Evolutionary conservation across 495 filamentous ascomycete species (phyloP).

Genomic region (Bathelium albidoporum): DNA sequence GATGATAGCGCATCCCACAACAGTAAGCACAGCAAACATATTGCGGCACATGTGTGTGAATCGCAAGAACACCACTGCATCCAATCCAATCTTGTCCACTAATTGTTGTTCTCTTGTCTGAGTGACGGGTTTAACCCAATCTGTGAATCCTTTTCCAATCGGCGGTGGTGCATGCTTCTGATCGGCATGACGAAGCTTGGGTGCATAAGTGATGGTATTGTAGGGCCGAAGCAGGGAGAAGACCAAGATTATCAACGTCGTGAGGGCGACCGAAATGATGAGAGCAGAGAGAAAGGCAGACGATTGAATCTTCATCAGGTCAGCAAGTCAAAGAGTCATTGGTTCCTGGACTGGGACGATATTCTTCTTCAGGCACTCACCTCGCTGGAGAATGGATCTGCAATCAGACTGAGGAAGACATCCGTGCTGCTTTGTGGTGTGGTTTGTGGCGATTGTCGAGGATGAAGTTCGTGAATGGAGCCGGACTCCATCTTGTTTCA

Average conservation of each 20-base stretch:
- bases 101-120: constrained; percentile 64
- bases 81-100: constrained; percentile 71
- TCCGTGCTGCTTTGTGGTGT: constrained; percentile 16
- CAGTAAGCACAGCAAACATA: constrained; percentile 62
- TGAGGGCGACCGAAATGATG: constrained; percentile 40
- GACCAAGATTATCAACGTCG: constrained; percentile 56
- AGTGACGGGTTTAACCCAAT: constrained; percentile 73
- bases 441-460: constrained; percentile 4
- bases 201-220: constrained; percentile 85
- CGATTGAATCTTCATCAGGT: constrained; percentile 39
- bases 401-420: constrained; percentile 26
- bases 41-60: constrained; percentile 88
- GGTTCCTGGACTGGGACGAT: background rate
- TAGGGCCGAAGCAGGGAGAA: constrained; percentile 88
- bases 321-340: constrained; percentile 2
- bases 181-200: constrained; percentile 86
- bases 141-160: constrained; percentile 72
- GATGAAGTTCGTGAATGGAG: background rate
- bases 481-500: background rate
- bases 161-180: constrained; percentile 87
- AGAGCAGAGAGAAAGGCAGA: constrained; percentile 72
- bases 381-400: constrained; percentile 23
- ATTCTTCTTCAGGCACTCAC: constrained; percentile 11
- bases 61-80: constrained; percentile 82
- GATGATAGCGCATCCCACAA: constrained; percentile 68